Base-by-base conservation (phyloP, 768 basidiomycete species). In the Sistotremastrum niveocremeum region DNA sequence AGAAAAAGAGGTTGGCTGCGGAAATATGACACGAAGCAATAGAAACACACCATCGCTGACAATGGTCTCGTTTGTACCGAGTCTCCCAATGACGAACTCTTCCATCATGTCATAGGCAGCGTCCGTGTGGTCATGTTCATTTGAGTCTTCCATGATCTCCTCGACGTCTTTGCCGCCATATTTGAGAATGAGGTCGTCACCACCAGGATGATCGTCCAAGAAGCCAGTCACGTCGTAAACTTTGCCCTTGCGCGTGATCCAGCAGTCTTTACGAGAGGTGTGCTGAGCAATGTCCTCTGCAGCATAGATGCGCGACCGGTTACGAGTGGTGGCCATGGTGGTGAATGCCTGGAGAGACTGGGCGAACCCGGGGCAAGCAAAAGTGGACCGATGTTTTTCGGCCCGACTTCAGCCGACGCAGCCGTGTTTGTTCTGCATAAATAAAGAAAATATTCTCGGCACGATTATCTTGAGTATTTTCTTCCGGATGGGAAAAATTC, bases 161-260 rank as follows among this genome's bases (percentile, higher is more conserved):
- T 72, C 82, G 43, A 98, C 71, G 59, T 95, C 88, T 62, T 77
- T 76, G 37, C 91, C 93, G 4, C 85, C 94, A 62, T 82, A 73
- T 39, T 77, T 66, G 36, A 91, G 64, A 54, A 99, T 76, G 51
- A 90, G 64, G 59, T 97, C 93, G 61, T 98, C 94, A 3, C 93
- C 91, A 52, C 94, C 94, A 7, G 93, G 90, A 60, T 95, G 91
- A 67, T 94, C 91, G 44, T 72, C 56, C 2, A 93, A 64, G 64
- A 98, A 97, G 3, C 56, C 53, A 3, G 93, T 81, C 44, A 98
- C 79, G 58, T 99, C 81, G 70, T 93, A 98, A 28, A 99, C 87
- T 57, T 80, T 84, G 56, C 81, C 82, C 48, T 69, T 69, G 60
- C 77, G 78, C 2, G 83, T 71, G 42, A 98, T 68, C 87, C 89